Base-by-base conservation (phyloP, 1,284 basidiomycete species). In the Somion occarium region DNA sequence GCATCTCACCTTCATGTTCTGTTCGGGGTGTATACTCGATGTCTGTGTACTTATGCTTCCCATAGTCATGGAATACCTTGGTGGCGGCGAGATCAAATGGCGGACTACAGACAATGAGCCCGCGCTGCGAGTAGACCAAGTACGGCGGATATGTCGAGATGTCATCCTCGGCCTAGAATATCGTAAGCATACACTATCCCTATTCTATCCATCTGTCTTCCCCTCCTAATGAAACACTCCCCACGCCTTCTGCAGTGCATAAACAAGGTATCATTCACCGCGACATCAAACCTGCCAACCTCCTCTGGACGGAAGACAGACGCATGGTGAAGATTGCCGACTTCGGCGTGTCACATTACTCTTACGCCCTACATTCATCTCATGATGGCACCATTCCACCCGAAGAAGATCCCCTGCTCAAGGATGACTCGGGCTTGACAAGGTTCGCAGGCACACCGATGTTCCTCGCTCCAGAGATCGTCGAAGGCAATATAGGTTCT, bases 241-340 rank as follows among this genome's bases (percentile, higher is more conserved):
- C n/a, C n/a, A n/a, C n/a, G n/a, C n/a, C n/a, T n/a, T n/a, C n/a
- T 54, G 3, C 61, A 95, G 93, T 99, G 4, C 96, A 99, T 67
- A 84, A 91, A 62, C 93, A 98, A 65, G 96, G 96, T 34, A 98
- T 99, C 69, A 98, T 99, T 48, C 97, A 99, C 70, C 91, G 97
- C 52, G 97, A 99, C 70, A 98, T 99, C 75, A 99, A 99, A 69
- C 97, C 97, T 11, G 93, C 93, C 53, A 99, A 99, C 67, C 82
- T 99, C 30, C 80, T 99, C 15, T 93, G 90, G 83, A 89, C 91
- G 15, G 77, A 79, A 30, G 87, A 93, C 69, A 83, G 87, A 44
- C 77, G 78, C 52, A 83, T 80, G 51, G 94, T 98, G 72, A 99
- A 99, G 71, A 99, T 99, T 56, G 93, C 90, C 20, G 93, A 96